These are phyloP conservation scores for Microbotryum lychnidis-dioicae DNA, from an alignment of 1,284 basidiomycete genomes.

Conservation along the genomic window DNA sequence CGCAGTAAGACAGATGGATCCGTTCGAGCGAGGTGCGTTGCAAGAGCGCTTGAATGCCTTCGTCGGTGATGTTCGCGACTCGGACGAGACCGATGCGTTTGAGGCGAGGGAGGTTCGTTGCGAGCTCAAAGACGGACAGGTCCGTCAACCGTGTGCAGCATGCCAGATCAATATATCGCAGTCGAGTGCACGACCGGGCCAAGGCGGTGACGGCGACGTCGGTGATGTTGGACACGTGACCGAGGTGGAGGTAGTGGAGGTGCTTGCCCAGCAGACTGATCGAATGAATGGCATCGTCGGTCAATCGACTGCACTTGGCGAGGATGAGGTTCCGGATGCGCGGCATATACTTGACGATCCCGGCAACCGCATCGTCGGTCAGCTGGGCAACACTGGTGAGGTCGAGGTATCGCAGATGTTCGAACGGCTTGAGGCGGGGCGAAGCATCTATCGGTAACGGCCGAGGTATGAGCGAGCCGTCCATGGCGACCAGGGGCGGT, in stretches of 20 bases:
- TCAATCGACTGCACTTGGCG: conserved; percentile 79
- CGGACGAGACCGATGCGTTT: conserved; percentile 91
- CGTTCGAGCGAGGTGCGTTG: conserved; percentile 68
- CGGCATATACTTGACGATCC: conserved; percentile 77
- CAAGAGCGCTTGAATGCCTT: conserved; percentile 79
- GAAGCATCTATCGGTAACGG: conserved; percentile 9
- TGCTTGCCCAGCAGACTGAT: conserved; percentile 83
- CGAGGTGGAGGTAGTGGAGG: conserved; percentile 90
- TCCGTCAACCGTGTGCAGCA: conserved; percentile 85
- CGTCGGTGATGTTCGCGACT: conserved; percentile 83
- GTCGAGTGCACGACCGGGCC: conserved; percentile 78
- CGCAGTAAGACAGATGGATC: conserved; percentile 95
- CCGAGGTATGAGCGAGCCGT: conserved; percentile 10
- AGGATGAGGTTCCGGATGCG: conserved; percentile 86
- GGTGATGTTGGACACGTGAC: conserved; percentile 81
- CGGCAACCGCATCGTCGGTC: conserved; percentile 82
- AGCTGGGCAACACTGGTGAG: conserved; percentile 74
- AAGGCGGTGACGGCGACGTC: conserved; percentile 78
- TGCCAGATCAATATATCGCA: conserved; percentile 97
- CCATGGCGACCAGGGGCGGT: conserved; percentile 9
- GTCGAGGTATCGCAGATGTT: conserved; percentile 80
- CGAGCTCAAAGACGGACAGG: conserved; percentile 84
- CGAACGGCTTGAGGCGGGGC: conserved; percentile 48
- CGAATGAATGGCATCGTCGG: conserved; percentile 74
- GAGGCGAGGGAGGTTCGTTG: conserved; percentile 72